These are phyloP conservation scores for Leccinum variabile DNA, from an alignment of 1,284 basidiomycete species.

Conservation along the genomic window DNA sequence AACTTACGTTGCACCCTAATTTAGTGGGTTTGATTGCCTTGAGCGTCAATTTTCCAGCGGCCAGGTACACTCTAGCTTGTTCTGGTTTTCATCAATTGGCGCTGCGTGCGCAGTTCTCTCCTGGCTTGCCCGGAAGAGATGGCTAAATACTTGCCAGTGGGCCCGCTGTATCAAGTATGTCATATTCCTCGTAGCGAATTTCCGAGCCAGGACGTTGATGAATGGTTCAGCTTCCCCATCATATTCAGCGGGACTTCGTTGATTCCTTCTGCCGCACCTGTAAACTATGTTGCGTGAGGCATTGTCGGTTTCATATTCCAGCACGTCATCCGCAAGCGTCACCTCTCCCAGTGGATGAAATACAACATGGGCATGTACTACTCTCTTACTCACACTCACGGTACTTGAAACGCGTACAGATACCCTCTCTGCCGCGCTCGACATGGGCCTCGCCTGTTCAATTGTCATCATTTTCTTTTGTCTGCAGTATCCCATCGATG, in stretches of 20 bases:
- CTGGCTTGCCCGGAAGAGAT: too few relatives aligned
- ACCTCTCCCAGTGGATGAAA: slow-evolving; percentile 56
- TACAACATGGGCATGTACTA: slow-evolving; percentile 39
- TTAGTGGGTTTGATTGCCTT: too few relatives aligned
- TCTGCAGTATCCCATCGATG: slow-evolving; percentile 46
- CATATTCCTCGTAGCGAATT: too few relatives aligned
- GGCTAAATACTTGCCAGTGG: too few relatives aligned
- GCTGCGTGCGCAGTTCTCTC: too few relatives aligned
- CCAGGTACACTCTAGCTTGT: too few relatives aligned
- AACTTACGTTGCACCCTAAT: too few relatives aligned
- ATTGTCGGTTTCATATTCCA: slow-evolving; percentile 56
- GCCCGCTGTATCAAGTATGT: too few relatives aligned
- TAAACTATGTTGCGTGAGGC: slow-evolving; percentile 51
- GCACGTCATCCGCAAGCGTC: slow-evolving; percentile 49
- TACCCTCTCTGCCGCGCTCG: slow-evolving; percentile 51
- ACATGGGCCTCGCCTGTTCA: slow-evolving; percentile 47
- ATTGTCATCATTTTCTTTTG: slow-evolving; percentile 49
- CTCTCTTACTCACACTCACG: background rate
- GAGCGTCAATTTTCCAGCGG: too few relatives aligned
- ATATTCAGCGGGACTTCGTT: slow-evolving; percentile 51
- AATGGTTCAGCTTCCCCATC: slow-evolving; percentile 43
- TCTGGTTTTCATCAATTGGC: too few relatives aligned
- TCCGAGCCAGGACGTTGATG: too few relatives aligned
- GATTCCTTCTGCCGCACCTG: slow-evolving; percentile 51
- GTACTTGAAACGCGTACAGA: slow-evolving; percentile 25